Percentiles rank a stretch among this genome's conserved stretches.
Conservation (phyloP, 257 asterid genomes). For the Echites panduratus region DNA sequence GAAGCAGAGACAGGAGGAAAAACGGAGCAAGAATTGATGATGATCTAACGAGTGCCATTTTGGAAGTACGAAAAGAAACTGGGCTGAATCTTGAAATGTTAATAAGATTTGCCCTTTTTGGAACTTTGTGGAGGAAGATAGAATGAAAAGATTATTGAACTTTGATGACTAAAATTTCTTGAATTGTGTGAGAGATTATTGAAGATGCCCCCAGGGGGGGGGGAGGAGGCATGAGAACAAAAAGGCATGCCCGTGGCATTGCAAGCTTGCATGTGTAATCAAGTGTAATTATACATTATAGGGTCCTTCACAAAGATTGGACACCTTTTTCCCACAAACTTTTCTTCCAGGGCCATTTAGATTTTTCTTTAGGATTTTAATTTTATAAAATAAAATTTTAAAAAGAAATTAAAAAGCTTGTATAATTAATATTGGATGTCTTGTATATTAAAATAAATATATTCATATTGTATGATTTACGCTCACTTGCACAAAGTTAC, state of each 20-base stretch:
- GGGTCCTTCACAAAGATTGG: slow-evolving; percentile 1
- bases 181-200: neutral
- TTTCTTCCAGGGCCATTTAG: too few relatives aligned
- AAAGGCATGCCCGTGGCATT: neutral
- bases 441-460: too few relatives aligned
- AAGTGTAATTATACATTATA: neutral
- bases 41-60: neutral
- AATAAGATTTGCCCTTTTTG: slow-evolving; percentile 1
- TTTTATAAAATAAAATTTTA: too few relatives aligned
- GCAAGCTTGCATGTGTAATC: slow-evolving; percentile 6
- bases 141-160: neutral
- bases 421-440: too few relatives aligned
- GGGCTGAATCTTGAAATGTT: neutral
- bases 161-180: neutral
- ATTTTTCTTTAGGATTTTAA: too few relatives aligned
- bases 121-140: slow-evolving; percentile 14
- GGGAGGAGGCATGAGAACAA: neutral
- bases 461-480: too few relatives aligned
- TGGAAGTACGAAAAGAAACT: too few relatives aligned
- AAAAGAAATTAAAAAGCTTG: too few relatives aligned
- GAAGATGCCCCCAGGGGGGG: too few relatives aligned
- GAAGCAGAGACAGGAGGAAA: neutral
- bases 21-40: neutral
- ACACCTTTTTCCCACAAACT: neutral
- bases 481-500: too few relatives aligned